Percentiles rank a stretch among this genome's conserved stretches.
Evolutionary conservation across 768 basidiomycete genomes (phyloP).

Genomic region (Trametes cingulata): DNA sequence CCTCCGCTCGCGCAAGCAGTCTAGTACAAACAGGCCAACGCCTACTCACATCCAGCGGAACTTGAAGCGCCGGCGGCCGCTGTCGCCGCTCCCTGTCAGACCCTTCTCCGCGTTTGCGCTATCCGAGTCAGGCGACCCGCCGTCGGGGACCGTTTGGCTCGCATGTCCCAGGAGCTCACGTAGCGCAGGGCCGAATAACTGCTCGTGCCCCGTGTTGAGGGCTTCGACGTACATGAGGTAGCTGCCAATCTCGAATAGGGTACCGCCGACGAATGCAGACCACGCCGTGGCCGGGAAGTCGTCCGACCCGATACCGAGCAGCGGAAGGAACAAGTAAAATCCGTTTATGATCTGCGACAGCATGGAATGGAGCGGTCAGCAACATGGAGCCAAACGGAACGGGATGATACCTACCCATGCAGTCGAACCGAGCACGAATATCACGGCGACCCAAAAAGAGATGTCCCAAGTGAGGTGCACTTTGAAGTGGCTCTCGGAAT

Average conservation of each 20-base stretch:
- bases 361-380: background rate
- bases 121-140: background rate
- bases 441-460: conserved; percentile 30
- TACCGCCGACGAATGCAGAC: conserved; percentile 59
- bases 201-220: conserved; percentile 46
- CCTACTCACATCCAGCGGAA: conserved; percentile 30
- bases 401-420: conserved; percentile 22
- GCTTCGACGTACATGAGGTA: conserved; percentile 56
- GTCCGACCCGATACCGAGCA: conserved; percentile 35
- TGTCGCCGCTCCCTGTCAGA: background rate
- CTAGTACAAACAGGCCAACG: conserved; percentile 32
- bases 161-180: conserved; percentile 21
- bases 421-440: conserved; percentile 26
- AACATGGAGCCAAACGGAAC: conserved; percentile 44
- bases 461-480: conserved; percentile 27
- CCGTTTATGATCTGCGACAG: conserved; percentile 56
- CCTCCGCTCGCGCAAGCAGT: conserved; percentile 39
- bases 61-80: background rate
- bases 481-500: conserved; percentile 21
- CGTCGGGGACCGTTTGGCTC: background rate
- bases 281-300: conserved; percentile 36
- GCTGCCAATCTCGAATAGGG: conserved; percentile 59
- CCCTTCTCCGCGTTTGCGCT: conserved; percentile 8
- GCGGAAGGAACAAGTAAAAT: conserved; percentile 53
- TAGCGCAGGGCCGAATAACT: conserved; percentile 40